These are phyloP conservation scores for Xylaria sp. DNA, from an alignment of 2,329 filamentous ascomycete genomes.

Conservation along the genomic window DNA sequence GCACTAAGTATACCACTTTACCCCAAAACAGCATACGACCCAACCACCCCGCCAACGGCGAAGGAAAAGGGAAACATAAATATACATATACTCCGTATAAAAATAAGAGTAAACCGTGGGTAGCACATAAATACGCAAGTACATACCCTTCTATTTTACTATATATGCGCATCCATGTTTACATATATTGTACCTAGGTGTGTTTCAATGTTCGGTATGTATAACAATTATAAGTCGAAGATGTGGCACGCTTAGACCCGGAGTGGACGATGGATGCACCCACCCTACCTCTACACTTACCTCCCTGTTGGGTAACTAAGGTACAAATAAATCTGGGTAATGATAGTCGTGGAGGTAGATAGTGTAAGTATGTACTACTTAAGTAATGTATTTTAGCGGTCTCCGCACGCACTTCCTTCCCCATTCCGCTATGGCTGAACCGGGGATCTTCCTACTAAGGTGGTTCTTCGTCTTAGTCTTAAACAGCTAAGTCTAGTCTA, in stretches of 20 bases:
- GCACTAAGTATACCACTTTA: too few relatives aligned
- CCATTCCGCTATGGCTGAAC: conserved; percentile 12
- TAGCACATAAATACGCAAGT: not conserved
- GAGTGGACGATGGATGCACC: not conserved
- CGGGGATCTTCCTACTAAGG: too few relatives aligned
- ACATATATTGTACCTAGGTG: not conserved
- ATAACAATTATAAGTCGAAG: not conserved
- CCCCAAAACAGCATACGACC: conserved; percentile 1
- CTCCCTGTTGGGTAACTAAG: too few relatives aligned
- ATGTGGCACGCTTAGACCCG: not conserved
- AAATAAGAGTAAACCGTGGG: not conserved
- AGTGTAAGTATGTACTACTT: too few relatives aligned
- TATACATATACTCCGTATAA: too few relatives aligned
- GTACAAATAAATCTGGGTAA: too few relatives aligned
- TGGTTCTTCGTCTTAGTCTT: too few relatives aligned
- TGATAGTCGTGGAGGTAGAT: too few relatives aligned
- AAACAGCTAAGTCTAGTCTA: too few relatives aligned
- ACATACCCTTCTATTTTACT: not conserved
- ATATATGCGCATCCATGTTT: not conserved
- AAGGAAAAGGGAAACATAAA: not conserved
- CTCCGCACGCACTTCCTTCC: conserved; percentile 28
- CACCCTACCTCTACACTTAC: too few relatives aligned
- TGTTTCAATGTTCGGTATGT: not conserved
- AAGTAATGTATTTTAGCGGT: conserved; percentile 12
- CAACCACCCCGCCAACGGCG: not conserved